These are phyloP conservation scores for Parietichytrium sp. DNA, from an alignment of 108 stramenopile species.

Conservation along the genomic window DNA sequence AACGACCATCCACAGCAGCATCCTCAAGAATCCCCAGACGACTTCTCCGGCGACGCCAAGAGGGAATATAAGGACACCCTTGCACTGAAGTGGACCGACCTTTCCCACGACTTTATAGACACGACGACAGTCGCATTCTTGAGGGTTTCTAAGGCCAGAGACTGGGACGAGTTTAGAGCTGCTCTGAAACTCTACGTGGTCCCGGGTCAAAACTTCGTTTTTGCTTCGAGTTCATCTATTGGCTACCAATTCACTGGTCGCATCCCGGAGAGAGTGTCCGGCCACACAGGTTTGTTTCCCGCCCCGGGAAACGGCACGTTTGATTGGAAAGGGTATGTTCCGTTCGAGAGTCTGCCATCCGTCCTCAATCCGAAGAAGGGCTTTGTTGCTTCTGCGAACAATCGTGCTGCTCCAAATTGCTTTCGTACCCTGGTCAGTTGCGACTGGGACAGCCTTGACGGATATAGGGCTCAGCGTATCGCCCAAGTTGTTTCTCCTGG, in stretches of 20 bases:
- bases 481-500: not conserved
- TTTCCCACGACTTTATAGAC: not conserved
- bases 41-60: not conserved
- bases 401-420: not conserved
- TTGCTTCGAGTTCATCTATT: not conserved
- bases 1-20: no score
- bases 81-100: conserved; percentile 20
- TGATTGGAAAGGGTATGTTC: conserved; percentile 28
- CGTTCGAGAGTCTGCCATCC: conserved; percentile 34
- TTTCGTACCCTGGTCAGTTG: not conserved
- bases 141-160: not conserved
- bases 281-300: conserved; percentile 6
- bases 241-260: conserved; percentile 39
- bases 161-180: not conserved
- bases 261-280: not conserved
- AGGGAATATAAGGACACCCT: not conserved
- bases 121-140: conserved; percentile 29
- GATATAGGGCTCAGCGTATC: conserved; percentile 41
- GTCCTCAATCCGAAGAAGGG: conserved; percentile 35
- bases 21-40: no score
- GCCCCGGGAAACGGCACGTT: conserved; percentile 37
- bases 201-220: conserved; percentile 39
- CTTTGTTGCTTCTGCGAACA: conserved; percentile 41
- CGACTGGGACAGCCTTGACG: conserved; percentile 10
- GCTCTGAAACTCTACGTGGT: not conserved